phyloP scores from a whole-genome alignment of 2,329 filamentous ascomycete species.

The Penicillium brevicompactum region DNA sequence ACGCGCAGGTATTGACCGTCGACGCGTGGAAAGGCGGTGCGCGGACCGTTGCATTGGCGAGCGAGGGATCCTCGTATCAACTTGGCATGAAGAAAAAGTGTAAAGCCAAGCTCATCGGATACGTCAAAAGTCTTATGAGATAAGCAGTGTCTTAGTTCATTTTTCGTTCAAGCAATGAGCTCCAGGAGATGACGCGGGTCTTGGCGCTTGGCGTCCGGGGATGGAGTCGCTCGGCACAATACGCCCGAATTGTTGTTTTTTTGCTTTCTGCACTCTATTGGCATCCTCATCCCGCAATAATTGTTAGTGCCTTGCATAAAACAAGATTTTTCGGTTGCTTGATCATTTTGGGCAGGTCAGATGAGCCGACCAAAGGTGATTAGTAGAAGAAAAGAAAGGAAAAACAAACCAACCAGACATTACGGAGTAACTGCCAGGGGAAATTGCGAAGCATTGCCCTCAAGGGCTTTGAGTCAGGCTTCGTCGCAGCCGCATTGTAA shows the following conservation, averaged over 20 bases:
- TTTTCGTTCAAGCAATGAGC: conserved; percentile 14
- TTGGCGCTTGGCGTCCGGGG: conserved; percentile 23
- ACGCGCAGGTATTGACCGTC: neutral
- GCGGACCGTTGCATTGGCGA: neutral
- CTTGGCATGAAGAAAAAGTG: neutral
- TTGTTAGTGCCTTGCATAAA: conserved; percentile 1
- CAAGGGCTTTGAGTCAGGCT: too few species aligned
- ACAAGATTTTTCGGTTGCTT: neutral
- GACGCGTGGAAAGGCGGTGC: conserved; percentile 4
- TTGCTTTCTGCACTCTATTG: neutral
- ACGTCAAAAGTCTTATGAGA: conserved; percentile 11
- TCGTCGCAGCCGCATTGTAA: too few species aligned
- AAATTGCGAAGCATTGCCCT: too few species aligned
- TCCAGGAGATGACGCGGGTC: conserved; percentile 11
- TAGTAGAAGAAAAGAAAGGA: neutral
- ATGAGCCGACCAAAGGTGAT: neutral
- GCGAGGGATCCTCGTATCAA: neutral
- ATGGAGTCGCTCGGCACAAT: conserved; percentile 14
- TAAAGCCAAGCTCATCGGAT: conserved; percentile 7
- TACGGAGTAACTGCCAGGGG: too few species aligned
- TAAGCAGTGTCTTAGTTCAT: conserved; percentile 14
- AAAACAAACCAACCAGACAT: neutral
- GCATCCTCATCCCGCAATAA: neutral
- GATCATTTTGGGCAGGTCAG: neutral
- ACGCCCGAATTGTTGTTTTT: conserved; percentile 4